Evolutionary conservation across 371 early-diverging fungal genomes (phyloP).

Genomic region (Umbelopsis sp.): DNA sequence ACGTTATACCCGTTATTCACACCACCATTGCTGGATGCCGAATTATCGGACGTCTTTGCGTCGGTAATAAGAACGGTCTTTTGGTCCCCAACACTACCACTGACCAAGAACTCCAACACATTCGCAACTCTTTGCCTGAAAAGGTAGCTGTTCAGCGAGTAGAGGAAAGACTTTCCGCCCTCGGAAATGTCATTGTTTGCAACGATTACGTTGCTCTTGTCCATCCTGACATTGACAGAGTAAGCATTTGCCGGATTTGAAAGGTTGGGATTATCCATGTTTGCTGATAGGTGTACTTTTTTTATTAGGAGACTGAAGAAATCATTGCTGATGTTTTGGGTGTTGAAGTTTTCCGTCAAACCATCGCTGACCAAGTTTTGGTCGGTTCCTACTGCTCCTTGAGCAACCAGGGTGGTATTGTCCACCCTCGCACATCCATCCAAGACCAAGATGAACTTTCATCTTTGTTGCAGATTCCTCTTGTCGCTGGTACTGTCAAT

Average conservation of each 20-base stretch:
- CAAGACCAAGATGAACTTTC: conserved; percentile 99
- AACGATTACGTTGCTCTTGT: conserved; percentile 99
- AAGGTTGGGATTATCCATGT: not conserved
- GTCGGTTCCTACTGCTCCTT: conserved; percentile 98
- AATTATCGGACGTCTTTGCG: conserved; percentile 96
- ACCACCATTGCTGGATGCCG: conserved; percentile 98
- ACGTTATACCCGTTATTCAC: conserved; percentile 98
- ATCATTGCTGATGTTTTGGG: conserved; percentile 97
- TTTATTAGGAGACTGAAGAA: conserved; percentile 89
- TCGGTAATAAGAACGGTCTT: conserved; percentile 97
- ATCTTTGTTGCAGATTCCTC: conserved; percentile 96
- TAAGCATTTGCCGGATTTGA: conserved; percentile 24
- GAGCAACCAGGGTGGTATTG: conserved; percentile 98
- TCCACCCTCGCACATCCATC: conserved; percentile 95
- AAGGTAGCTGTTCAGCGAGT: conserved; percentile 94
- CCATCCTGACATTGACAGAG: conserved; percentile 97
- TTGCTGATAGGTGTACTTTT: conserved; percentile 15
- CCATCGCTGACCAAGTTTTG: conserved; percentile 98
- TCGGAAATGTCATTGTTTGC: conserved; percentile 99
- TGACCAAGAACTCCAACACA: conserved; percentile 99
- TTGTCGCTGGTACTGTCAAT: conserved; percentile 99
- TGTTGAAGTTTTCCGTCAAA: conserved; percentile 99
- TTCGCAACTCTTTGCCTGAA: conserved; percentile 98
- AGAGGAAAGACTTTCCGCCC: conserved; percentile 98
- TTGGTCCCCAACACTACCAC: conserved; percentile 97